phyloP scores from a whole-genome alignment of 1,139 yeast species.

The Pneumocystis carinii region DNA sequence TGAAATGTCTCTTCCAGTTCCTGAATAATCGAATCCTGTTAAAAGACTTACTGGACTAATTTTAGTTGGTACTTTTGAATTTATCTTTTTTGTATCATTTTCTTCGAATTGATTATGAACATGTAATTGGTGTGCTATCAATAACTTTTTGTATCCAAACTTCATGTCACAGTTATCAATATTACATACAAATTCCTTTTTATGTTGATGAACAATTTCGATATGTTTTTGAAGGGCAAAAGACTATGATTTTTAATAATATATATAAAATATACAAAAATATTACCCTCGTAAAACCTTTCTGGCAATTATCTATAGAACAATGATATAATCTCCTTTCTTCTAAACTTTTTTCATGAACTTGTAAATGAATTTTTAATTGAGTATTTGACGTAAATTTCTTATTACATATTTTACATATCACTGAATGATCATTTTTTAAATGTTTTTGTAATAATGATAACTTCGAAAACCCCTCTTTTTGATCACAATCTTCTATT shows the following conservation, averaged over 20 bases:
- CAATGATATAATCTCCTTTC: constrained; percentile 46
- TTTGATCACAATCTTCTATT: constrained; percentile 30
- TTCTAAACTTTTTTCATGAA: constrained; percentile 34
- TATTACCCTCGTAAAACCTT: constrained; percentile 17
- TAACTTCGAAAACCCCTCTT: constrained; percentile 58
- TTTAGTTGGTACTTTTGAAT: constrained; percentile 11
- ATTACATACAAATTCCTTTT: constrained; percentile 15
- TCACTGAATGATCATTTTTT: constrained; percentile 56
- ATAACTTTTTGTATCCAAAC: constrained; percentile 17
- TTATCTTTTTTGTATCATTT: constrained; percentile 4
- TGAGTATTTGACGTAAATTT: constrained; percentile 64
- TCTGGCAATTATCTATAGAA: constrained; percentile 29
- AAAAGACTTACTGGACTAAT: constrained; percentile 22
- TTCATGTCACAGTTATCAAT: constrained; percentile 12
- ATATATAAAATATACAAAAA: neutral
- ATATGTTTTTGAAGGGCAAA: constrained; percentile 13
- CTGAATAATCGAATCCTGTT: constrained; percentile 27
- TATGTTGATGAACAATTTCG: constrained; percentile 15
- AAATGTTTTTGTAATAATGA: constrained; percentile 59
- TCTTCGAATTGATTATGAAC: constrained; percentile 6
- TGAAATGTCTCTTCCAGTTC: constrained; percentile 19
- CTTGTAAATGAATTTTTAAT: constrained; percentile 54
- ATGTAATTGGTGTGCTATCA: constrained; percentile 13
- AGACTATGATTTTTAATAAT: neutral
- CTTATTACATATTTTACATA: constrained; percentile 53